Conservation (phyloP, 257 asterid species). For the Paraleonurus japonicus region DNA sequence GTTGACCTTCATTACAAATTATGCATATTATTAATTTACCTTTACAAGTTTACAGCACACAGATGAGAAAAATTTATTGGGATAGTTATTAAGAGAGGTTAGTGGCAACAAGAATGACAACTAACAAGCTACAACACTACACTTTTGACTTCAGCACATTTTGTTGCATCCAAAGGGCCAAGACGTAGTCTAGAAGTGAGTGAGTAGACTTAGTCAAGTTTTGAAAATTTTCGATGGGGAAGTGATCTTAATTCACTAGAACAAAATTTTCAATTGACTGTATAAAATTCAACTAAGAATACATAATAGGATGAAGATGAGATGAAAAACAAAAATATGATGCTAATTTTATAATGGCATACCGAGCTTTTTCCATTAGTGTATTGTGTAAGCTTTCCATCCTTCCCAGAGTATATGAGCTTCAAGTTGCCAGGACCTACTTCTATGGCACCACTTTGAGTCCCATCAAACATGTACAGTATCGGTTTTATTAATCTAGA, state of each 20-base stretch:
- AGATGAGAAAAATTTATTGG: not conserved
- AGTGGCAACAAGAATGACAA: no score
- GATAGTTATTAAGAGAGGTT: not conserved
- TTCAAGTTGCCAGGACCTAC: slow-evolving; percentile 82
- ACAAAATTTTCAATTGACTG: not conserved
- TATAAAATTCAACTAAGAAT: not conserved
- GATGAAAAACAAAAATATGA: not conserved
- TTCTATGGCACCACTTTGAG: slow-evolving; percentile 50
- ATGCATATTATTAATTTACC: slow-evolving; percentile 5
- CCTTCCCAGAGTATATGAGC: slow-evolving; percentile 64
- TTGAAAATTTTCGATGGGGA: no score
- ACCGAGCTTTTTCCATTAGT: slow-evolving; percentile 62
- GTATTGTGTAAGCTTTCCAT: slow-evolving; percentile 65
- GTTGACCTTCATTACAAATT: slow-evolving; percentile 51
- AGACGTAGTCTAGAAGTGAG: no score
- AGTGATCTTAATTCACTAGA: no score
- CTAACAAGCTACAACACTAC: no score
- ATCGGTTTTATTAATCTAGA: slow-evolving; percentile 39
- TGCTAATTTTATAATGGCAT: slow-evolving; percentile 23
- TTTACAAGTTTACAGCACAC: not conserved
- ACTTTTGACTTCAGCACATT: no score
- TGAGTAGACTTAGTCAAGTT: not conserved
- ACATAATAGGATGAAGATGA: slow-evolving; percentile 13
- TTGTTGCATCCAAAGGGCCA: not conserved
- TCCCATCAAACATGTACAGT: slow-evolving; percentile 34